phyloP scores from a whole-genome alignment of 2,329 filamentous ascomycete species.

The Phoma sp. region DNA sequence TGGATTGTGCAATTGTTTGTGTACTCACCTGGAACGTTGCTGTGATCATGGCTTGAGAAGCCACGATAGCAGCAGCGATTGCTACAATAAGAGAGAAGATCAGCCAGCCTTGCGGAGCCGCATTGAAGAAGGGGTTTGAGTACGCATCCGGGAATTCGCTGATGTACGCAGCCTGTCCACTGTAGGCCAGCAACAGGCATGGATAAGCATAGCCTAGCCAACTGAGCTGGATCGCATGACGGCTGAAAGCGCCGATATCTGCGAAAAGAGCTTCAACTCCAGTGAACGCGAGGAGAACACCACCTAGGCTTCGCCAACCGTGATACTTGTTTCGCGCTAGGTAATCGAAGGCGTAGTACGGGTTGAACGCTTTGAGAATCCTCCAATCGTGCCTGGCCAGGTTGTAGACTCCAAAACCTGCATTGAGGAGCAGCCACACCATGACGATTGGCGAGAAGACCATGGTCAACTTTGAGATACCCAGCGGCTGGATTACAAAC shows the following conservation, averaged over 20 bases:
- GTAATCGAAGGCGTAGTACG: conserved; percentile 65
- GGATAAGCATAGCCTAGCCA: conserved; percentile 75
- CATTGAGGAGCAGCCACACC: conserved; percentile 70
- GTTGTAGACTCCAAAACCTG: conserved; percentile 66
- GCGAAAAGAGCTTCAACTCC: conserved; percentile 80
- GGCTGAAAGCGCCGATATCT: conserved; percentile 76
- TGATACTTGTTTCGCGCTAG: conserved; percentile 64
- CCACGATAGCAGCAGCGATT: conserved; percentile 73
- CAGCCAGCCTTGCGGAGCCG: conserved; percentile 69
- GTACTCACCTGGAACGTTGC: conserved; percentile 68
- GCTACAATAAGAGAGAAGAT: conserved; percentile 73
- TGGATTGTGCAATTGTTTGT: not conserved
- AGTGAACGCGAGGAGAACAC: conserved; percentile 75
- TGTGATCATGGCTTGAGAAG: conserved; percentile 80
- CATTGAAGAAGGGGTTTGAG: conserved; percentile 76
- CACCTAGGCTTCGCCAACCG: conserved; percentile 71
- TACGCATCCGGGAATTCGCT: conserved; percentile 64
- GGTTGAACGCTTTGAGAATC: conserved; percentile 60
- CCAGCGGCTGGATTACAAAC: conserved; percentile 69
- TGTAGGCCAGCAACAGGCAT: conserved; percentile 69
- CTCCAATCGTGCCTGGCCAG: conserved; percentile 50
- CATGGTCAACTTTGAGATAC: conserved; percentile 65
- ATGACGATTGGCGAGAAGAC: conserved; percentile 71
- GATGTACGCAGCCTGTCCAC: conserved; percentile 77
- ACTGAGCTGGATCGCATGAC: conserved; percentile 70